phyloP scores from a whole-genome alignment of 352 stramenopile genomes.

The Phytophthora capsici region DNA sequence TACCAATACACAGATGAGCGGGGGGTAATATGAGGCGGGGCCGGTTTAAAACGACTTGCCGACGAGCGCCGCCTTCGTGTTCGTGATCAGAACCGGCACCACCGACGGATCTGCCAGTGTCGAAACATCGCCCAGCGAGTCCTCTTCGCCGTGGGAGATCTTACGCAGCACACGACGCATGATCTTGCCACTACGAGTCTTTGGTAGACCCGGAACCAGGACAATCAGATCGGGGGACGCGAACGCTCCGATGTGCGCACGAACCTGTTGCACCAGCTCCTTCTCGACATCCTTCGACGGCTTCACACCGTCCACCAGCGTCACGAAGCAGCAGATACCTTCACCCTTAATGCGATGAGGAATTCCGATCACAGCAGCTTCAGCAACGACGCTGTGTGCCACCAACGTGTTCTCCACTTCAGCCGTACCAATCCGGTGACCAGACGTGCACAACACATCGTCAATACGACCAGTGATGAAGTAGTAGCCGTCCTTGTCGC shows the following conservation, averaged over 20 bases:
- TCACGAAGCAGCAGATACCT: conserved; percentile 95
- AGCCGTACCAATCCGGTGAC: conserved; percentile 91
- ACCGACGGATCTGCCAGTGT: conserved; percentile 97
- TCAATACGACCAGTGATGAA: conserved; percentile 99
- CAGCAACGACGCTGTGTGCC: conserved; percentile 90
- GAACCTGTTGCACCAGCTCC: conserved; percentile 84
- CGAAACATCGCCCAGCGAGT: conserved; percentile 95
- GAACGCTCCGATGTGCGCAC: conserved; percentile 95
- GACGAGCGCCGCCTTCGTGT: conserved; percentile 78
- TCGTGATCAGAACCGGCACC: conserved; percentile 93
- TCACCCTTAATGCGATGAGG: conserved; percentile 98
- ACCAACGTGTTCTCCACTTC: conserved; percentile 93
- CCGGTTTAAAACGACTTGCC: conserved; percentile 72
- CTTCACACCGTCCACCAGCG: conserved; percentile 83
- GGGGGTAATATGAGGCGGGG: conserved; percentile 56
- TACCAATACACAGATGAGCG: conserved; percentile 31
- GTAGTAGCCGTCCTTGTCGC: conserved; percentile 96
- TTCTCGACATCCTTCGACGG: conserved; percentile 67
- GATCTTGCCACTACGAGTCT: conserved; percentile 98
- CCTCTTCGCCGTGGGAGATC: conserved; percentile 95
- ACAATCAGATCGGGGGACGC: conserved; percentile 97
- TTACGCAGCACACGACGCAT: conserved; percentile 99
- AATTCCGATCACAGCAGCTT: conserved; percentile 95
- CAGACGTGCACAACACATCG: conserved; percentile 96
- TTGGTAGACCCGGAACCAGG: conserved; percentile 89